Conservation (phyloP, 73 alveolate genomes). For the Paramecium bursaria region DNA sequence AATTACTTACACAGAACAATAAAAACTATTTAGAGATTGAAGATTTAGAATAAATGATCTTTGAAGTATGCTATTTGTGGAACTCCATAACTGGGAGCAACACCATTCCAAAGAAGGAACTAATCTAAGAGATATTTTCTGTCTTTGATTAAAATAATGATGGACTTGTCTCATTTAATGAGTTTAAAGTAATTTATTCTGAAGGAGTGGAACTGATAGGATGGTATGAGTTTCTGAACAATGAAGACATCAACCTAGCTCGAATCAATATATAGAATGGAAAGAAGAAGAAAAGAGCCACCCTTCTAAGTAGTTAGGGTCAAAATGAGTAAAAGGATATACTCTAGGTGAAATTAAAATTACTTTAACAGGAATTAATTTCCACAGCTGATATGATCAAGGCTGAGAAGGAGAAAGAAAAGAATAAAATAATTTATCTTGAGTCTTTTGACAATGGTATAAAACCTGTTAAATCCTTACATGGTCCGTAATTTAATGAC, state of each 20-base stretch:
- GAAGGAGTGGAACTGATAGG: slow-evolving; percentile 57
- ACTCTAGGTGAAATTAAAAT: not conserved
- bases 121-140: slow-evolving; percentile 55
- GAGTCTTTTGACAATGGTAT: not conserved
- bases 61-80: slow-evolving; percentile 67
- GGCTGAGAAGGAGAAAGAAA: slow-evolving; percentile 23
- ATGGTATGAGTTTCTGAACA: slow-evolving; percentile 60
- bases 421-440: not conserved
- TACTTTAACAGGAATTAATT: not conserved
- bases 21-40: slow-evolving; percentile 40
- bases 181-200: slow-evolving; percentile 31
- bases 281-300: slow-evolving; percentile 29
- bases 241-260: slow-evolving; percentile 37
- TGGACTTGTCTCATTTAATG: slow-evolving; percentile 63
- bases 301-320: slow-evolving; percentile 4
- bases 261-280: slow-evolving; percentile 3
- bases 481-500: slow-evolving; percentile 51
- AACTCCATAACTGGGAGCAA: slow-evolving; percentile 60
- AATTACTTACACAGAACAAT: slow-evolving; percentile 57
- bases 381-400: slow-evolving; percentile 12
- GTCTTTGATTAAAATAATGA: slow-evolving; percentile 68
- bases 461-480: not conserved
- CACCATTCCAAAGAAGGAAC: slow-evolving; percentile 61
- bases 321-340: not conserved
- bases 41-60: slow-evolving; percentile 59